Evolutionary conservation across 1,284 basidiomycete species (phyloP).

Genomic region (Quambalaria eucalypti): DNA sequence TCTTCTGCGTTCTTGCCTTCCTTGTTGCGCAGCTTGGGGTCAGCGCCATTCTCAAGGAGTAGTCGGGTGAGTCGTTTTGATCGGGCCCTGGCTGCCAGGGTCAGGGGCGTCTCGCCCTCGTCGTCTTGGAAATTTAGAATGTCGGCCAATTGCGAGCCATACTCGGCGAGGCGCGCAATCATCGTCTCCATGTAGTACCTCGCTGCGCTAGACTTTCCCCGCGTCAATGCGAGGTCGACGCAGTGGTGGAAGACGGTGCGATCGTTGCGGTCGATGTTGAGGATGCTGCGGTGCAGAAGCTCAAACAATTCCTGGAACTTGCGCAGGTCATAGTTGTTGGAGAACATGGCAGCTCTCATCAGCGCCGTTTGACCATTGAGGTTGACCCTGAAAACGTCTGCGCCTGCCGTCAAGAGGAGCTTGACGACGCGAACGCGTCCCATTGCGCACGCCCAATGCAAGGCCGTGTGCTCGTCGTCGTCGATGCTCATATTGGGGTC

Average conservation of each 20-base stretch:
- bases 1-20: slow-evolving; percentile 97
- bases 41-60: slow-evolving; percentile 89
- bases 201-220: slow-evolving; percentile 93
- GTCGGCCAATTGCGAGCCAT: slow-evolving; percentile 90
- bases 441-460: slow-evolving; percentile 99
- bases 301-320: slow-evolving; percentile 98
- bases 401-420: slow-evolving; percentile 82
- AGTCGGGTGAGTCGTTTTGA: slow-evolving; percentile 95
- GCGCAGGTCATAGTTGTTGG: slow-evolving; percentile 97
- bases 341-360: slow-evolving; percentile 99
- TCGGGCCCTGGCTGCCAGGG: slow-evolving; percentile 88
- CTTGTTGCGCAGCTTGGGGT: slow-evolving; percentile 87
- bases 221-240: slow-evolving; percentile 94
- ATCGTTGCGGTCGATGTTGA: slow-evolving; percentile 97
- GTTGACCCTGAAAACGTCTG: slow-evolving; percentile 95
- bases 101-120: slow-evolving; percentile 94
- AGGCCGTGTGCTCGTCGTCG: slow-evolving; percentile 91
- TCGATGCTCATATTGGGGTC: slow-evolving; percentile 95
- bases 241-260: slow-evolving; percentile 98
- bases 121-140: slow-evolving; percentile 99
- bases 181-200: slow-evolving; percentile 99
- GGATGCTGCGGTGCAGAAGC: slow-evolving; percentile 85
- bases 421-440: slow-evolving; percentile 94
- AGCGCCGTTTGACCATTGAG: slow-evolving; percentile 91
- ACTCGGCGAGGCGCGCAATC: slow-evolving; percentile 78